Percentiles rank a stretch among this genome's conserved stretches.
Evolutionary conservation across 2,329 filamentous ascomycete species (phyloP).

Genomic region (Talaromyces amestolkiae): DNA sequence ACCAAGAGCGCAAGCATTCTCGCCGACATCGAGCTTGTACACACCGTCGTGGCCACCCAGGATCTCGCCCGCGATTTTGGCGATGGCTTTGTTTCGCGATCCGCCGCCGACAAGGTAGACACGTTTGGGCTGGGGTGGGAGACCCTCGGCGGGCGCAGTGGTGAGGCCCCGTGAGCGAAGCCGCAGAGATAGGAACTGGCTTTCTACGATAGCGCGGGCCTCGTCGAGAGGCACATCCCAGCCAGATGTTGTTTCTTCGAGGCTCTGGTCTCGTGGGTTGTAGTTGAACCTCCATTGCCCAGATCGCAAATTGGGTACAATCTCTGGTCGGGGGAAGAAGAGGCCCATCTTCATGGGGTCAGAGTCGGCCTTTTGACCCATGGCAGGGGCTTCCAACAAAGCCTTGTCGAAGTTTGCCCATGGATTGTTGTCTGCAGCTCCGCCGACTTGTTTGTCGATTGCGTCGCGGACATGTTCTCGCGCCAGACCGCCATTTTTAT

Average conservation of each 20-base stretch:
- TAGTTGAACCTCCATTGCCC: constrained; percentile 84
- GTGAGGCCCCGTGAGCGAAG: constrained; percentile 80
- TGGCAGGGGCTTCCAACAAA: constrained; percentile 65
- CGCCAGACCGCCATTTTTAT: constrained; percentile 95
- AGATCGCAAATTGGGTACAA: constrained; percentile 83
- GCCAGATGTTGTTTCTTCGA: constrained; percentile 53
- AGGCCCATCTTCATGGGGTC: constrained; percentile 78
- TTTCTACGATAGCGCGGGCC: constrained; percentile 84
- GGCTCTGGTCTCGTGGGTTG: constrained; percentile 45
- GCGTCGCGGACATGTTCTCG: constrained; percentile 84
- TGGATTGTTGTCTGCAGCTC: constrained; percentile 48
- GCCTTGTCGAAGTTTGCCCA: constrained; percentile 81
- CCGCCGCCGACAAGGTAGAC: constrained; percentile 95
- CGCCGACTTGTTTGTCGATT: constrained; percentile 57
- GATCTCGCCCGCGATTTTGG: constrained; percentile 78
- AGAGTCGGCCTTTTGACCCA: constrained; percentile 57
- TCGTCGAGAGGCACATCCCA: constrained; percentile 66
- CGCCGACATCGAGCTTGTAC: constrained; percentile 88
- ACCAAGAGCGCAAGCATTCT: constrained; percentile 90
- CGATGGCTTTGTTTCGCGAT: constrained; percentile 84
- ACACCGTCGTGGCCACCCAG: constrained; percentile 86
- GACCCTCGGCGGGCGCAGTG: constrained; percentile 48
- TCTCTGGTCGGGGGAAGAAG: constrained; percentile 95
- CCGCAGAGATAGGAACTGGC: constrained; percentile 87
- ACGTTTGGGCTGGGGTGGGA: constrained; percentile 80